These are phyloP conservation scores for Linnemannia schmuckeri DNA, from an alignment of 192 early-diverging fungal genomes.

Conservation along the genomic window DNA sequence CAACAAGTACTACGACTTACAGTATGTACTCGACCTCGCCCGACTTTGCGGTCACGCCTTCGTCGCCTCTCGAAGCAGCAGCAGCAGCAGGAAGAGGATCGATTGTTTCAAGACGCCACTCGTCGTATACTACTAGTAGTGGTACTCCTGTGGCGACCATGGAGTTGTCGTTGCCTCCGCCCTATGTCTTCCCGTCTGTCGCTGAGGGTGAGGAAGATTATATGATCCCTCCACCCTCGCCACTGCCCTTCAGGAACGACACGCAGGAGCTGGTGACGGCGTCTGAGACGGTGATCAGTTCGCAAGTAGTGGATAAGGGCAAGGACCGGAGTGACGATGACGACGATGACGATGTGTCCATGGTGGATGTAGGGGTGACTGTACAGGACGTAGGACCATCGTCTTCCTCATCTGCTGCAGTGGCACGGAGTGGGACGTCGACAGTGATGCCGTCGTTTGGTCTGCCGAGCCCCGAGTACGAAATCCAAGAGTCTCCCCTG, in stretches of 20 bases:
- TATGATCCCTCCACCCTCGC: neutral
- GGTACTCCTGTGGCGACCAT: neutral
- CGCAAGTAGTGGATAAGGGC: neutral
- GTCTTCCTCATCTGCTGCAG: neutral
- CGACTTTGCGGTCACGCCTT: neutral
- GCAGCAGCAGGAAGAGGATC: neutral
- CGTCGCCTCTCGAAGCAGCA: neutral
- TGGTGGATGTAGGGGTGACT: neutral
- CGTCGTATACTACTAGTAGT: too few relatives aligned
- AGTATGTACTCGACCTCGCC: neutral
- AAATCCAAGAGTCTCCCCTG: slow-evolving; percentile 6
- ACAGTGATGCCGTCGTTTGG: neutral
- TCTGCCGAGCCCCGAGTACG: slow-evolving; percentile 19
- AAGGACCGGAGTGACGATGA: neutral
- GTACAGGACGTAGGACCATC: neutral
- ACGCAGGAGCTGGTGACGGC: neutral
- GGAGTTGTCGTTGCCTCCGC: neutral
- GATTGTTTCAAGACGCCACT: neutral
- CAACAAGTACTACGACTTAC: neutral
- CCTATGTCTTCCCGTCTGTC: neutral
- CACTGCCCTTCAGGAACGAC: neutral
- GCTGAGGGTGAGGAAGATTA: neutral
- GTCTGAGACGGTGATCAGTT: neutral
- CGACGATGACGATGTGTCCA: neutral
- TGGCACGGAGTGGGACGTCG: neutral